A percentile compares a stretch with the other conserved stretches of the same genome.
These are phyloP conservation scores for Aspergillus diversus DNA, from an alignment of 495 filamentous ascomycete species.

Conservation along the genomic window DNA sequence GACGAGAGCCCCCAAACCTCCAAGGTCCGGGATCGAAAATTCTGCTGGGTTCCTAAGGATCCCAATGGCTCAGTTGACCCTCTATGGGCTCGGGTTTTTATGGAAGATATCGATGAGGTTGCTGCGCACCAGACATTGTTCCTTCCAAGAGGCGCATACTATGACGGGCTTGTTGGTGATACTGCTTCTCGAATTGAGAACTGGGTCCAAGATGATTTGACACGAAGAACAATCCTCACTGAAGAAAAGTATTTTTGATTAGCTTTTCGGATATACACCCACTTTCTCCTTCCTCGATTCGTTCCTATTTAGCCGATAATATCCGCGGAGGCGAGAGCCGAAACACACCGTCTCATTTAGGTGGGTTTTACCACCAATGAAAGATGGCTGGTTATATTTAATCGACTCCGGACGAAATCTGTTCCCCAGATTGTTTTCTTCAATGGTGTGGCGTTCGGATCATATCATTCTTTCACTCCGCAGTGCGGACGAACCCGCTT, in stretches of 20 bases:
- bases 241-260: not conserved
- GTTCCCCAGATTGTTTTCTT: constrained; percentile 6
- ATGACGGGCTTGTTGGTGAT: constrained; percentile 77
- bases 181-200: constrained; percentile 25
- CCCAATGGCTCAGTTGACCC: constrained; percentile 47
- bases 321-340: not conserved
- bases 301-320: constrained; percentile 15
- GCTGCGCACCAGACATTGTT: constrained; percentile 86
- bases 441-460: constrained; percentile 4
- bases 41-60: constrained; percentile 41
- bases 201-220: constrained; percentile 18
- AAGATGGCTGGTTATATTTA: not conserved
- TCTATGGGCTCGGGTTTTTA: constrained; percentile 75
- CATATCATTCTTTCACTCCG: not conserved
- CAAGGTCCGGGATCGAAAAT: constrained; percentile 46
- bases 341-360: not conserved
- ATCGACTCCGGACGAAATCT: too few species aligned
- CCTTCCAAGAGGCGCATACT: constrained; percentile 61
- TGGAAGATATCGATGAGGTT: constrained; percentile 84
- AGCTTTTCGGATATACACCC: not conserved
- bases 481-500: not conserved
- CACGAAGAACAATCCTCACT: constrained; percentile 5
- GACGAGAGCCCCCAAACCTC: not conserved
- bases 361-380: constrained; percentile 20
- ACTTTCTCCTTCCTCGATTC: not conserved